A percentile compares a stretch with the other conserved stretches of the same genome.
These are phyloP conservation scores for Fusarium keratoplasticum DNA, from an alignment of 2,329 filamentous ascomycete genomes.

Conservation along the genomic window DNA sequence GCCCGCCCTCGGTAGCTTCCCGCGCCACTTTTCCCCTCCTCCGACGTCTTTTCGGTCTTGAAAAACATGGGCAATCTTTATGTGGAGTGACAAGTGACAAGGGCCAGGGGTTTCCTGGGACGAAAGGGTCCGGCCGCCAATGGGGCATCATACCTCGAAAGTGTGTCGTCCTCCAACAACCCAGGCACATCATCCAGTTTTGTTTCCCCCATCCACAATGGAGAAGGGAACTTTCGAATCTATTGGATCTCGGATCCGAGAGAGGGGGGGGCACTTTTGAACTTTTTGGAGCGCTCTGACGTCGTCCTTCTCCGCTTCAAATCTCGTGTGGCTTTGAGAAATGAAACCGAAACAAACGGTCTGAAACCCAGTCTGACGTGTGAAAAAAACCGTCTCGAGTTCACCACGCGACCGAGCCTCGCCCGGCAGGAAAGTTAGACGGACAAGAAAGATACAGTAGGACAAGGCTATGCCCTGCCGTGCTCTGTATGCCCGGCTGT, in stretches of 20 bases:
- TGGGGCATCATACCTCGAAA: background rate
- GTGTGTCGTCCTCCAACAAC: background rate
- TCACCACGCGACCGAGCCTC: background rate
- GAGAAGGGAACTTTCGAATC: background rate
- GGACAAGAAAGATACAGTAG: conserved; percentile 8
- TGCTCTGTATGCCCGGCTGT: background rate
- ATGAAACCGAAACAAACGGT: conserved; percentile 37
- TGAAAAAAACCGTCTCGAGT: background rate
- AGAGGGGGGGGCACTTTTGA: background rate
- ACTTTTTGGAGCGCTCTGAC: background rate
- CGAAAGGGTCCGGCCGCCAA: background rate
- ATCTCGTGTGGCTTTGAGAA: conserved; percentile 7
- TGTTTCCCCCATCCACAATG: background rate
- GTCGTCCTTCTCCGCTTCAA: background rate
- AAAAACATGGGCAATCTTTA: conserved; percentile 25
- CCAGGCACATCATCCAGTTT: conserved; percentile 1
- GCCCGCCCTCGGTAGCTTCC: conserved; percentile 17
- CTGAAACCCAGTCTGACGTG: conserved; percentile 34
- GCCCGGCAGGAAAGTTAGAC: background rate
- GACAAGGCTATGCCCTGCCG: conserved; percentile 10
- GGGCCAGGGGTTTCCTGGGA: conserved; percentile 15
- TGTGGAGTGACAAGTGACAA: conserved; percentile 7
- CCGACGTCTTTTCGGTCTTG: conserved; percentile 28
- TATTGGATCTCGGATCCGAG: conserved; percentile 4
- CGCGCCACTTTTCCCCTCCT: conserved; percentile 21